Percentiles rank a stretch among this genome's conserved stretches.
Conservation (phyloP, 208 protist species). For the Wallacemonas sp. region DNA sequence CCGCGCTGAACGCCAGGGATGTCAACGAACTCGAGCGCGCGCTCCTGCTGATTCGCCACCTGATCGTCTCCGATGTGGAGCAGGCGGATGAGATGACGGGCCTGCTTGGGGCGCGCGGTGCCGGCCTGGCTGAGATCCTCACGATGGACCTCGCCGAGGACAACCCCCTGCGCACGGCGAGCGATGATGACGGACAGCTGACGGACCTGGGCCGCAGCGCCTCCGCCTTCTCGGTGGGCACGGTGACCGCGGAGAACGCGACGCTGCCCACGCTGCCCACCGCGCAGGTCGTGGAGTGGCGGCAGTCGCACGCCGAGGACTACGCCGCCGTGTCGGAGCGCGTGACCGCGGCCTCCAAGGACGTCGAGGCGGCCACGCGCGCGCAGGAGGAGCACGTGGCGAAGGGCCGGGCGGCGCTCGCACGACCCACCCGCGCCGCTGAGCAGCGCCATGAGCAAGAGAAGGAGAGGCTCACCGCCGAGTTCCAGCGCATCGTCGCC, state of each 20-base stretch:
- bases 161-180: not conserved
- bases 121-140: constrained; percentile 50
- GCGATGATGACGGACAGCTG: not conserved
- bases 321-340: constrained; percentile 27
- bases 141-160: constrained; percentile 20
- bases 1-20: constrained; percentile 53
- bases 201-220: not conserved
- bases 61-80: constrained; percentile 41
- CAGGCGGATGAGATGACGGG: constrained; percentile 42
- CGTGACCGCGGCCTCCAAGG: constrained; percentile 16
- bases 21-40: constrained; percentile 75
- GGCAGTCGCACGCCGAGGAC: constrained; percentile 22
- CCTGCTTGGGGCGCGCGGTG: constrained; percentile 42
- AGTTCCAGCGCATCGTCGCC: constrained; percentile 24
- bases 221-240: not conserved
- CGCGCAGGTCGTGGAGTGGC: constrained; percentile 61
- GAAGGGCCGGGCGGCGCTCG: constrained; percentile 13
- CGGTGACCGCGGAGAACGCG: not conserved
- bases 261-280: constrained; percentile 26
- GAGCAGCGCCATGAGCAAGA: constrained; percentile 28
- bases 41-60: constrained; percentile 51
- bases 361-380: not conserved
- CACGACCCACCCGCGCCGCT: constrained; percentile 22
- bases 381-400: constrained; percentile 18
- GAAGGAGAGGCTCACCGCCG: constrained; percentile 23